Percentiles rank a stretch among this genome's conserved stretches.
Conservation (phyloP, 2,329 filamentous ascomycete species). For the Trichoderma guizhouense region DNA sequence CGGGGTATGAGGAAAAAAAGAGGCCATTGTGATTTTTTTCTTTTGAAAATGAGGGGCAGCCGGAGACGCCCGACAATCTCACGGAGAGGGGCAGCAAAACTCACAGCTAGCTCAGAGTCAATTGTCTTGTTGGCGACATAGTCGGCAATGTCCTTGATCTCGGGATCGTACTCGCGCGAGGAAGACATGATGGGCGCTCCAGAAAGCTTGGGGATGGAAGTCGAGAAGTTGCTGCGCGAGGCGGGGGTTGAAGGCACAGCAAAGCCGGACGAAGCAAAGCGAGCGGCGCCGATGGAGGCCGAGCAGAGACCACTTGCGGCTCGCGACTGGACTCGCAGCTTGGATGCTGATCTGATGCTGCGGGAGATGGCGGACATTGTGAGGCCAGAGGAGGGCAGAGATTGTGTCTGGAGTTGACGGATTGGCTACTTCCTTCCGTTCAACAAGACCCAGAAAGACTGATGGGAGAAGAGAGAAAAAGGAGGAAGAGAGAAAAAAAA, state of each 20-base stretch:
- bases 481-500: not conserved
- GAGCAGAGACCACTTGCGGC: conserved; percentile 24
- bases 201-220: conserved; percentile 45
- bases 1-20: not conserved
- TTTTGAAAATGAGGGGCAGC: conserved; percentile 5
- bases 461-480: not conserved
- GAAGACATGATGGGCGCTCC: conserved; percentile 50
- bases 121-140: conserved; percentile 93
- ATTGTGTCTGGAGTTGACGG: not conserved
- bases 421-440: not conserved
- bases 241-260: conserved; percentile 32
- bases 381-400: not conserved
- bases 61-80: not conserved
- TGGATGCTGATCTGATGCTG: conserved; percentile 52
- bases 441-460: not conserved
- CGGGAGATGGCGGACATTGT: conserved; percentile 55
- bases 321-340: conserved; percentile 46
- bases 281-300: conserved; percentile 27
- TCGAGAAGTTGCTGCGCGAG: conserved; percentile 46
- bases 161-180: conserved; percentile 72
- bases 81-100: conserved; percentile 33
- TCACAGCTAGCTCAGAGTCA: conserved; percentile 86
- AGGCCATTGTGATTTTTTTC: not conserved
- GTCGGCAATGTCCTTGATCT: conserved; percentile 91
- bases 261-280: conserved; percentile 24